Conservation (phyloP, 179 eudicot genomes). For the Patellifolia procumbens region DNA sequence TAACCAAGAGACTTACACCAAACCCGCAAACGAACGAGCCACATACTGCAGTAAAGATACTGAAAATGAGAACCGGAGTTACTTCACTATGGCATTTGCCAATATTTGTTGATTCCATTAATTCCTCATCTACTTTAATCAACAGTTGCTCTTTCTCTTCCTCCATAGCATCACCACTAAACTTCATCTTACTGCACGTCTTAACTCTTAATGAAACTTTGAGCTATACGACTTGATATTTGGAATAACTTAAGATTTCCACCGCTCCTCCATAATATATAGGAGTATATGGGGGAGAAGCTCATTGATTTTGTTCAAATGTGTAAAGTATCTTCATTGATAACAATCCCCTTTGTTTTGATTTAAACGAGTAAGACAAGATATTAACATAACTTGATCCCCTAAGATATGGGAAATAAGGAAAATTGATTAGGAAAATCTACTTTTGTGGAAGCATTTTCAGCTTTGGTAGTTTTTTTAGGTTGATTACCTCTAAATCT, state of each 20-base stretch:
- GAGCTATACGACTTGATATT: too few relatives aligned
- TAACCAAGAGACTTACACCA: conserved; percentile 28
- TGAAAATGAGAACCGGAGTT: conserved; percentile 25
- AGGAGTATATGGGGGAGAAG: neutral
- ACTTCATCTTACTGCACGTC: neutral
- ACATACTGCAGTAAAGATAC: conserved; percentile 28
- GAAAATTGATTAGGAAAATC: neutral
- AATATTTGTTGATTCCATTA: neutral
- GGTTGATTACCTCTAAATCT: neutral
- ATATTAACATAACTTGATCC: neutral
- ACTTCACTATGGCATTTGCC: neutral
- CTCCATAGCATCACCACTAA: neutral
- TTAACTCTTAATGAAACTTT: too few relatives aligned
- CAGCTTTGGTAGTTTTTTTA: neutral
- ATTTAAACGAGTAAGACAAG: neutral
- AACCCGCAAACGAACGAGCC: conserved; percentile 42
- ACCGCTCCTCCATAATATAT: too few relatives aligned
- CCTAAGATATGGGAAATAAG: neutral
- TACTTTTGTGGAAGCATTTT: neutral
- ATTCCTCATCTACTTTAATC: neutral
- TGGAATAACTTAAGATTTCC: too few relatives aligned
- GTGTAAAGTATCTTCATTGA: neutral
- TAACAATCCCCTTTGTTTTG: neutral
- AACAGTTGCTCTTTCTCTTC: neutral
- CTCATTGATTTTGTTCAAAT: neutral